phyloP scores from a whole-genome alignment of 305 asterid species.

The Vinca major region DNA sequence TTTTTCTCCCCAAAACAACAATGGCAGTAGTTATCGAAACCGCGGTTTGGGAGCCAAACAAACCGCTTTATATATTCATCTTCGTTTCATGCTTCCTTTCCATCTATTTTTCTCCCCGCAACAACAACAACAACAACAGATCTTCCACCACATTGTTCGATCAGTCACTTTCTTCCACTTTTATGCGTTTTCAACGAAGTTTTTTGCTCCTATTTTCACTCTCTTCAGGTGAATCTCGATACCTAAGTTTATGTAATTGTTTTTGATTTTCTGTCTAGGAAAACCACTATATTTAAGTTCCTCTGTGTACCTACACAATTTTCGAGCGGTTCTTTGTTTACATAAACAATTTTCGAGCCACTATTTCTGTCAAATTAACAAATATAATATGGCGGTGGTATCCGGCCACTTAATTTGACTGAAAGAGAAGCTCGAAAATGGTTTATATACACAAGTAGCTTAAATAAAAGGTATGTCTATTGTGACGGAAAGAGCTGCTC shows the following conservation, averaged over 20 bases:
- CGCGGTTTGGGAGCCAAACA: slow-evolving; percentile 69
- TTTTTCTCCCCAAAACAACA: slow-evolving; percentile 4
- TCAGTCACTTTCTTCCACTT: slow-evolving; percentile 46
- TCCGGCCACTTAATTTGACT: too few species aligned
- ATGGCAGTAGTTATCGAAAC: slow-evolving; percentile 80
- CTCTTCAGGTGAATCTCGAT: slow-evolving; percentile 46
- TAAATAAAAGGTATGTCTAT: too few species aligned
- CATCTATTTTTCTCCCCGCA: slow-evolving; percentile 38
- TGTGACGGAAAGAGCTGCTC: too few species aligned
- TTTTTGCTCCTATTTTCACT: slow-evolving; percentile 57
- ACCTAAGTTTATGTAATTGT: not conserved
- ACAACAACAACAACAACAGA: slow-evolving; percentile 24
- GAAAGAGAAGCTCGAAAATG: too few species aligned
- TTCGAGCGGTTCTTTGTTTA: too few species aligned
- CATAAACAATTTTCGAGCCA: too few species aligned
- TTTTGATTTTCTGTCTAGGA: not conserved
- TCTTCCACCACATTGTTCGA: slow-evolving; percentile 36
- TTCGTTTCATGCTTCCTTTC: slow-evolving; percentile 47
- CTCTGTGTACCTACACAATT: too few species aligned
- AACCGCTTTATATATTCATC: slow-evolving; percentile 36
- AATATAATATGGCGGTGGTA: too few species aligned
- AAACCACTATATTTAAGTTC: too few species aligned
- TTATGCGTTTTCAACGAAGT: slow-evolving; percentile 50
- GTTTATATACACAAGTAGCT: too few species aligned
- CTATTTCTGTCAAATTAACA: too few species aligned